These are phyloP conservation scores for Aspergillus versicolor DNA, from an alignment of 2,329 filamentous ascomycete genomes.

Conservation along the genomic window DNA sequence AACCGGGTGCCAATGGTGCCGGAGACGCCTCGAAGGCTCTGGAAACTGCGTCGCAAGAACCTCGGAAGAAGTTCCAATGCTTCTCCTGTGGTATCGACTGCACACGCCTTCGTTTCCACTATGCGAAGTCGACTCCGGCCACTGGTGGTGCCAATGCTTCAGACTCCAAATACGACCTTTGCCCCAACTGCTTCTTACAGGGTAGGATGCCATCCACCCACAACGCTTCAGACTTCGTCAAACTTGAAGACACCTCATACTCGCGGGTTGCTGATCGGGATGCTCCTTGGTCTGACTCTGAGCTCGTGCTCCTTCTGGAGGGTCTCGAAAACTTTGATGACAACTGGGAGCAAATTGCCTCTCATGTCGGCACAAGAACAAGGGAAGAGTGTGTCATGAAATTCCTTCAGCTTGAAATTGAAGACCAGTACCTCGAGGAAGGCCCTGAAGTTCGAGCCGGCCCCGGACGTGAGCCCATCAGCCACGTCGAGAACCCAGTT, in stretches of 20 bases:
- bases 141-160: conserved; percentile 55
- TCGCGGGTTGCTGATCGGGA: conserved; percentile 77
- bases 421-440: conserved; percentile 92
- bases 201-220: conserved; percentile 79
- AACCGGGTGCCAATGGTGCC: conserved; percentile 66
- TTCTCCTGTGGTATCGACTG: conserved; percentile 92
- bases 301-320: conserved; percentile 85
- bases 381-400: conserved; percentile 95
- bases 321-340: conserved; percentile 91
- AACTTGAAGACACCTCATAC: conserved; percentile 85
- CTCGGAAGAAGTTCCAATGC: conserved; percentile 72
- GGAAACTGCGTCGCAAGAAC: conserved; percentile 60
- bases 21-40: conserved; percentile 64
- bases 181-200: conserved; percentile 86
- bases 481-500: conserved; percentile 90
- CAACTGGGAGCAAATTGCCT: conserved; percentile 90
- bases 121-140: conserved; percentile 62
- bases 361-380: conserved; percentile 87
- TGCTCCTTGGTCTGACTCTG: conserved; percentile 85
- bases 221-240: conserved; percentile 76
- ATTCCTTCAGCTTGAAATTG: conserved; percentile 93
- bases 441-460: conserved; percentile 68
- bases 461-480: conserved; percentile 82
- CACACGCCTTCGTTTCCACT: conserved; percentile 68
- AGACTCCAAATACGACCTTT: conserved; percentile 78